Percentiles rank a stretch among this genome's conserved stretches.
Conservation (phyloP, 805 yeast species). For the Ogataea degrootiae region DNA sequence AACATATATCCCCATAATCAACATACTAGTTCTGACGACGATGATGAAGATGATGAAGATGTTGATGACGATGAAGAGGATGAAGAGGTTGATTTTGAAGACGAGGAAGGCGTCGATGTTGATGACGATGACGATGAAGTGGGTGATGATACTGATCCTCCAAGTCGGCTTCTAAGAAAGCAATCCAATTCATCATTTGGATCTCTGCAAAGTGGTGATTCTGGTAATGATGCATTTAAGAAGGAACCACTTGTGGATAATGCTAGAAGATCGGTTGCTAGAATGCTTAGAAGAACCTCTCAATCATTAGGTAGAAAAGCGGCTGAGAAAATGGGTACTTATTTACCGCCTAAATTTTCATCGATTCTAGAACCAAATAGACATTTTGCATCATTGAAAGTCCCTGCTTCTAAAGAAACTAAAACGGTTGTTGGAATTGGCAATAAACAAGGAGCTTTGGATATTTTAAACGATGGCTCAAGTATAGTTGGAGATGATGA, state of each 20-base stretch:
- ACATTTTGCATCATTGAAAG: conserved; percentile 77
- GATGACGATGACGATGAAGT: conserved; percentile 15
- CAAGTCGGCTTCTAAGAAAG: conserved; percentile 14
- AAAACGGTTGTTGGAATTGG: conserved; percentile 48
- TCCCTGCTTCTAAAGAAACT: conserved; percentile 39
- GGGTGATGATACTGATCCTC: conserved; percentile 6
- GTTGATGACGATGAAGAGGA: conserved; percentile 22
- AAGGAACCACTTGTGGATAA: conserved; percentile 68
- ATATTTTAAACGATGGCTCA: background rate
- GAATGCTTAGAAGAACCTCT: conserved; percentile 72
- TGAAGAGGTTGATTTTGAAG: conserved; percentile 4
- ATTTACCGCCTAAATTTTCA: conserved; percentile 76
- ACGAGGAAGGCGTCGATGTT: conserved; percentile 18
- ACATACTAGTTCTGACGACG: conserved; percentile 28
- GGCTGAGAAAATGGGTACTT: conserved; percentile 86
- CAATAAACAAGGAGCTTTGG: conserved; percentile 17
- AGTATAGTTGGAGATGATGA: conserved; percentile 11
- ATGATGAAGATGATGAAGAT: conserved; percentile 25
- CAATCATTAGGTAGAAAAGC: conserved; percentile 74
- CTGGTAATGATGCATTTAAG: conserved; percentile 14
- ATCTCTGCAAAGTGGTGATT: conserved; percentile 24
- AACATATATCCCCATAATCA: conserved; percentile 19
- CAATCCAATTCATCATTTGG: conserved; percentile 24
- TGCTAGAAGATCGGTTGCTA: conserved; percentile 65
- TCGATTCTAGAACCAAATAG: conserved; percentile 88